Conservation (phyloP, 2,329 filamentous ascomycete genomes). For the Coniochaeta sp. region DNA sequence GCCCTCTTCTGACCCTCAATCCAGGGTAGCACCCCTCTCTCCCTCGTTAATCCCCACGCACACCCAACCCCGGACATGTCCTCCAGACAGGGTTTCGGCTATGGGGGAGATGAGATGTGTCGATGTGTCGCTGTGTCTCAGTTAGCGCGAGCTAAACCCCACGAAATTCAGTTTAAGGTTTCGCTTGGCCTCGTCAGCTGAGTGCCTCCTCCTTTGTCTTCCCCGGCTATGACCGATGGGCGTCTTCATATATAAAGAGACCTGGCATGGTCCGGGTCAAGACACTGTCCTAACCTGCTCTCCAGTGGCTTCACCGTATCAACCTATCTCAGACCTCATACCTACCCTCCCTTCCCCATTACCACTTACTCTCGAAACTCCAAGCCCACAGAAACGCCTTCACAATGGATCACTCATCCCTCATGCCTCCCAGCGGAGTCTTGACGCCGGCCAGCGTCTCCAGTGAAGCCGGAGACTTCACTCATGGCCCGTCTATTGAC, state of each 20-base stretch:
- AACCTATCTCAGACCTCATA: too few relatives aligned
- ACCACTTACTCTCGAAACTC: background rate
- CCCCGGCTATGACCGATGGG: background rate
- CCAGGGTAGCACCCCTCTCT: background rate
- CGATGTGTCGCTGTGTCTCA: too few relatives aligned
- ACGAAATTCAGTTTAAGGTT: constrained; percentile 1
- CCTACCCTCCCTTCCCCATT: background rate
- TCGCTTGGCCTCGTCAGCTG: constrained; percentile 2
- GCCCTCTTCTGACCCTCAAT: background rate
- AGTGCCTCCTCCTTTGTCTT: background rate
- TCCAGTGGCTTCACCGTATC: too few relatives aligned
- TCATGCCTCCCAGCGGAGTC: background rate
- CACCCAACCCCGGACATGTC: background rate
- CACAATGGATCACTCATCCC: background rate
- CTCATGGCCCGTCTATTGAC: background rate
- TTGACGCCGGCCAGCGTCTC: background rate
- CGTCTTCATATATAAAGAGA: background rate
- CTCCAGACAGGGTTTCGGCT: too few relatives aligned
- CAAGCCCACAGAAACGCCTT: background rate
- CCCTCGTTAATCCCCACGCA: background rate
- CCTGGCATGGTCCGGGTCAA: too few relatives aligned
- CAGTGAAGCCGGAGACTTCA: background rate
- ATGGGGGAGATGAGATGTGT: background rate
- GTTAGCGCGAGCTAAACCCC: constrained; percentile 1
- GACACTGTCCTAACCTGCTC: too few relatives aligned